These are phyloP conservation scores for Fraxinus latifolia DNA, from an alignment of 305 asterid species.

Conservation along the genomic window DNA sequence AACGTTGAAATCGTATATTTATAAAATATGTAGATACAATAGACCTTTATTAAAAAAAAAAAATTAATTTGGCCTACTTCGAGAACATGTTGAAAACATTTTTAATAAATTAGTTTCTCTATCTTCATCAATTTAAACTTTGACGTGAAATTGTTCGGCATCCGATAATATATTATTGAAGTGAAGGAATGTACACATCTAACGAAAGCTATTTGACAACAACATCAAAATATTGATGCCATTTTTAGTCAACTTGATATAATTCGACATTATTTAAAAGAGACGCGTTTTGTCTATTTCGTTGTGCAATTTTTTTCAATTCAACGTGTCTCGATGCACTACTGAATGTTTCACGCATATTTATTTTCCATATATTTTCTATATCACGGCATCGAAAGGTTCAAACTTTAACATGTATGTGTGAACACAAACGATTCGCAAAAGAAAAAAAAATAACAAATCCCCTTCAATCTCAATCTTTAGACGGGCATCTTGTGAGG, in stretches of 20 bases:
- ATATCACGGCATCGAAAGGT: neutral
- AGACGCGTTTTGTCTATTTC: neutral
- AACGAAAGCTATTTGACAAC: neutral
- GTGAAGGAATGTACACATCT: neutral
- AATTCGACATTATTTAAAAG: neutral
- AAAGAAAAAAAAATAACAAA: neutral
- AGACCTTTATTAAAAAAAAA: neutral
- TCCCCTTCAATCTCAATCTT: neutral
- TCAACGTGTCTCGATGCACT: neutral
- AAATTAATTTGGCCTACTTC: neutral
- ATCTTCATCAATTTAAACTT: neutral
- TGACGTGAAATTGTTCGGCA: neutral
- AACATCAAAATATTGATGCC: neutral
- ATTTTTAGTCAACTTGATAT: neutral
- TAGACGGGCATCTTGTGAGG: slow-evolving; percentile 13
- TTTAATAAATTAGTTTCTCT: neutral
- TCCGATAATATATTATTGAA: neutral
- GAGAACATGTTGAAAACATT: neutral
- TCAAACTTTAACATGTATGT: neutral
- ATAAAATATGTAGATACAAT: neutral
- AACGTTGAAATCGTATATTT: neutral
- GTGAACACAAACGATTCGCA: neutral
- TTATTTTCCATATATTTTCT: neutral
- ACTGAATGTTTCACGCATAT: neutral
- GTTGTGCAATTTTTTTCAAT: neutral